Evolutionary conservation across 495 filamentous ascomycete genomes (phyloP).

Genomic region (Aspergillus mulundensis): DNA sequence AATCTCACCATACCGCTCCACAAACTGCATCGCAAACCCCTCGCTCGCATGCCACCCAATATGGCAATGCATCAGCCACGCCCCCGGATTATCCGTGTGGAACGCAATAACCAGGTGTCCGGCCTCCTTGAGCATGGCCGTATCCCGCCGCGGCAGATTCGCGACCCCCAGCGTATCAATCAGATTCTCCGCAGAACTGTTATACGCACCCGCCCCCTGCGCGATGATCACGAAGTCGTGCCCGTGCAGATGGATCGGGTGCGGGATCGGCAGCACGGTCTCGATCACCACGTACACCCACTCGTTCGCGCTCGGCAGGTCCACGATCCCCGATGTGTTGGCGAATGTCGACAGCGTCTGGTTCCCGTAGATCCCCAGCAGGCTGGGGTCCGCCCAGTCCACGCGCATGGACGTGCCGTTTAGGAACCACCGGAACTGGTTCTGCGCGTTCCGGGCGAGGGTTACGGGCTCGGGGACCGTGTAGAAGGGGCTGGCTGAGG

Average conservation of each 20-base stretch:
- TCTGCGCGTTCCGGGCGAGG: not conserved
- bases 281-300: slow-evolving; percentile 53
- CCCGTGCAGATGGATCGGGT: slow-evolving; percentile 84
- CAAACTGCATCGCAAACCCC: slow-evolving; percentile 43
- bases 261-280: slow-evolving; percentile 55
- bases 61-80: slow-evolving; percentile 53
- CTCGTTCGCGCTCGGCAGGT: slow-evolving; percentile 56
- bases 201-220: slow-evolving; percentile 42
- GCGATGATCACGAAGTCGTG: slow-evolving; percentile 57
- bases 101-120: slow-evolving; percentile 48
- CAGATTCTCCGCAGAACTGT: not conserved
- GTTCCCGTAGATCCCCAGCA: slow-evolving; percentile 19
- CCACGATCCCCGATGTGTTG: slow-evolving; percentile 23
- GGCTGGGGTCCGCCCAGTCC: slow-evolving; percentile 23
- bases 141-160: slow-evolving; percentile 57
- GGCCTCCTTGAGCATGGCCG: slow-evolving; percentile 49
- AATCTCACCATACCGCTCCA: slow-evolving; percentile 36
- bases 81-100: slow-evolving; percentile 49
- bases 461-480: not conserved
- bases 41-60: slow-evolving; percentile 45
- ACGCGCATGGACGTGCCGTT: slow-evolving; percentile 28
- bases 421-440: slow-evolving; percentile 26
- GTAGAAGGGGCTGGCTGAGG: not conserved
- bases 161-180: slow-evolving; percentile 2
- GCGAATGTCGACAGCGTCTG: slow-evolving; percentile 10